Evolutionary conservation across 2,329 filamentous ascomycete species (phyloP), one percentile per base, ranked within the genome.

Genomic region (Cladophialophora carrionii): DNA sequence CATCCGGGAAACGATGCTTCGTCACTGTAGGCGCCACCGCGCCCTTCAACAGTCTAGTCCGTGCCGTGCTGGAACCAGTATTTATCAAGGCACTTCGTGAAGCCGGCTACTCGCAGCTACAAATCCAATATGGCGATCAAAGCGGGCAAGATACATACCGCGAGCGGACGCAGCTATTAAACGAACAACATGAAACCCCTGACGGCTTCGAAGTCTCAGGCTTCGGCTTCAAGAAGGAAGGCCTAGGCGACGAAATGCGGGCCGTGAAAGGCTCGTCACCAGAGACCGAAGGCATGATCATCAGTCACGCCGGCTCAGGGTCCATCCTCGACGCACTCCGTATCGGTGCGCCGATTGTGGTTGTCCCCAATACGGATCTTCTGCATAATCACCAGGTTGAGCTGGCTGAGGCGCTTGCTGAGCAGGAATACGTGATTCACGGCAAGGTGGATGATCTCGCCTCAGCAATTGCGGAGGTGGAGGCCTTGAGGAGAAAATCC

Each of bases 1-100:
- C 57, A 60, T 60, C 65, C 12, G 74, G 70, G 56, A 82, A 81
- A 69, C 54, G 78, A 60, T 95, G 91, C 75, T 90, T 99, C 70
- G 89, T 97, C 62, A 98, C 95, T 0, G 90, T 96, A 32, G 95
- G 95, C 63, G 94, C 95, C 5, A 99, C 94, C 0, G 92, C 93
- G 17, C 86, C 89, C 22, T 99, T 99, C 78, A 82, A 84, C 59
- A 77, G 82, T 6, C 85, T 99, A 1, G 84, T 96, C 62, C 78
- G 83, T 51, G 85, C 88, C 34, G 85, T 89, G 10, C 79, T 96
- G 5, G 79, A 83, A 20, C 78, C 83, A 0, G 71, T 76, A 0
- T 93, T 95, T 73, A 81, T 96, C 67, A 71, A 80, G 5, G 81
- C 83, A 4, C 83, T 98, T 12, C 73, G 76, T 10, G 73, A 78